Conservation (phyloP, 345 rosid species). For the Gossypium rotundifolium region DNA sequence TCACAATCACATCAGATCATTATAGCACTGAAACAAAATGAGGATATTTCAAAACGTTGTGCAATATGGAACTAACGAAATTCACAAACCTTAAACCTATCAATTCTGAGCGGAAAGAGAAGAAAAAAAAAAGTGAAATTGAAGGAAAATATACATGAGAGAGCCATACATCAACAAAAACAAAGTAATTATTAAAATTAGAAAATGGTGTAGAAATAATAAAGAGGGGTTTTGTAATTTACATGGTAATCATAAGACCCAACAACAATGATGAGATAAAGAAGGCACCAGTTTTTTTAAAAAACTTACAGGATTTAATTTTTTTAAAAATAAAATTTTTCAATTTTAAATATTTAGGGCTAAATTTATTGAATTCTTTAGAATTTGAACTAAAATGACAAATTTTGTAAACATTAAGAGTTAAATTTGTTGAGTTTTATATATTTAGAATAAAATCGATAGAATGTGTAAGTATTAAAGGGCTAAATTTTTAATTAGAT, state of each 20-base stretch:
- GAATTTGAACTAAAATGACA: too few species aligned
- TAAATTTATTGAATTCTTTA: too few species aligned
- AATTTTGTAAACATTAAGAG: too few species aligned
- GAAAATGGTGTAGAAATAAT: neutral
- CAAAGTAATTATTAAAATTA: neutral
- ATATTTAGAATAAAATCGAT: too few species aligned
- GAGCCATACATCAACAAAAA: neutral
- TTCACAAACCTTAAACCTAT: neutral
- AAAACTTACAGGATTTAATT: too few species aligned
- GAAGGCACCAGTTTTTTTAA: constrained; percentile 31
- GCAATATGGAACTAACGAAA: neutral
- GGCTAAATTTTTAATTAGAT: too few species aligned
- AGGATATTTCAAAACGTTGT: neutral
- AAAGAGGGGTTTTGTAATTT: constrained; percentile 5
- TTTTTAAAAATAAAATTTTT: too few species aligned
- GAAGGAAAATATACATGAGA: neutral
- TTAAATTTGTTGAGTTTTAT: too few species aligned
- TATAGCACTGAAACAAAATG: neutral
- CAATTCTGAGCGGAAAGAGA: neutral
- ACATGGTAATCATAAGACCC: constrained; percentile 68
- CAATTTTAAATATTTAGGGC: too few species aligned
- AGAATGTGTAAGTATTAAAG: too few species aligned
- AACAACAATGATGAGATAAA: constrained; percentile 72
- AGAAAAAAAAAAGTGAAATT: neutral
- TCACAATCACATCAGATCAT: neutral